Base-by-base conservation (phyloP, 1,284 basidiomycete genomes). In the Ganoderma leucocontextum region DNA sequence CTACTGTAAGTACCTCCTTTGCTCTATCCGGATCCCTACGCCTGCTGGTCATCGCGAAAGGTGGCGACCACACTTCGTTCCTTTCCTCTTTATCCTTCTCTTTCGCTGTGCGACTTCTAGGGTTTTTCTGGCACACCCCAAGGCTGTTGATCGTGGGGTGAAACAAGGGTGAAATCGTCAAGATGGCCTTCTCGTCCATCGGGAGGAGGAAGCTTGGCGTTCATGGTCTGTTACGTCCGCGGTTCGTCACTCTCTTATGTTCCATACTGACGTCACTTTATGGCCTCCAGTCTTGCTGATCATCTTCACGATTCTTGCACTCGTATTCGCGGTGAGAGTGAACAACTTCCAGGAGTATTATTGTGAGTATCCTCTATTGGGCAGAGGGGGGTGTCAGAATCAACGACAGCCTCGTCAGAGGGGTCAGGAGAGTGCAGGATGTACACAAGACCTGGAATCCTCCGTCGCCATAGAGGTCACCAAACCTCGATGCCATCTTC, bases 311-410 rank as follows among this genome's bases (percentile, higher is more conserved):
- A 77, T 86, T 63, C 70, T 86, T 57, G 86, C 87, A n/a, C 80
- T 90, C 42, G 87, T 81, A 15, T 81, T 89, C 66, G 81, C 88
- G 4, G 79, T 84, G 15, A 81, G 82, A 62, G 85, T 90, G 53
- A 89, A 89, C 76, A 76, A 80, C 25, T 89, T 86, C 74, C 86
- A 88, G 73, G 85, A 87, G 38, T 90, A 85, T 75, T 89, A 86
- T 79, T 90, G 88, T 89, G 72, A 73, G 85, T 78, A 12, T 25
- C 19, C 25, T 25, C 22, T 25, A 3, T 49, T 13, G 10, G 10
- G 13, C 47, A 13, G 47, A 25, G 12, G 12, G 47, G 19, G 22
- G 22, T 25, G 22, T 4, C 10, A 49, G 22, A 13, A 49, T 25
- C 44, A 22, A 47, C 44, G n/a, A 41, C 17, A 41, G 41, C 41